Evolutionary conservation across 2,329 filamentous ascomycete species (phyloP), one percentile per base, ranked within the genome.

Genomic region (Diaporthe caulivora): DNA sequence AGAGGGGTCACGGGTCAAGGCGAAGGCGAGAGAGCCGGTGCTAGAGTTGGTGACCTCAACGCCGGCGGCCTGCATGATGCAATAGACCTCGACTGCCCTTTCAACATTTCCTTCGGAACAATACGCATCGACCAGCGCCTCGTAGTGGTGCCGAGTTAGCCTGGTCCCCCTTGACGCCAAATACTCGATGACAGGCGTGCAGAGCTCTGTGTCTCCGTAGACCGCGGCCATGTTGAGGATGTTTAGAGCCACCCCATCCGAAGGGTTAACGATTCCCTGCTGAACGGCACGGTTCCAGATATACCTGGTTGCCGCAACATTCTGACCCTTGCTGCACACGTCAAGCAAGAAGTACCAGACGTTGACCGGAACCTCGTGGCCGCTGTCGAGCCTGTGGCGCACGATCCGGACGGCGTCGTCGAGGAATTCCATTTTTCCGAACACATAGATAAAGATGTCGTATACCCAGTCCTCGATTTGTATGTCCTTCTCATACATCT

Each of bases 331-430:
- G 76, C 92, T 92, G 74, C 94, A 95, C n/a, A 86, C 84, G 76
- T 95, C 94, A n/a, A 98, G 86, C 42, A 97, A 83, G 77, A 92
- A 90, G 68, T 89, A 88, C 89, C 94, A 95, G 4, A 95, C 81
- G 42, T 85, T 87, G 73, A 80, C 78, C n/a, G 86, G 82, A 10
- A 84, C 78, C 24, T 80, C 73, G n/a, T 81, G 80, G 34, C 77
- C 76, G 74, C 80, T 74, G 53, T 79, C 75, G 26, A 83, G 83
- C 34, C 93, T 89, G 74, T 89, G 85, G 68, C 89, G 87, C 76
- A 97, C 86, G 34, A 98, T 83, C 57, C 88, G 85, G 74, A 95
- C 85, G 17, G 95, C 92, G 79, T 97, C 94, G 70, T 97, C 93
- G 44, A 95, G 85, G 80, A 97, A 95, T 9, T 90, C 90, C 54